Conservation (phyloP, 225 moss, liverwort and hornwort species). For the Climacium dendroides region DNA sequence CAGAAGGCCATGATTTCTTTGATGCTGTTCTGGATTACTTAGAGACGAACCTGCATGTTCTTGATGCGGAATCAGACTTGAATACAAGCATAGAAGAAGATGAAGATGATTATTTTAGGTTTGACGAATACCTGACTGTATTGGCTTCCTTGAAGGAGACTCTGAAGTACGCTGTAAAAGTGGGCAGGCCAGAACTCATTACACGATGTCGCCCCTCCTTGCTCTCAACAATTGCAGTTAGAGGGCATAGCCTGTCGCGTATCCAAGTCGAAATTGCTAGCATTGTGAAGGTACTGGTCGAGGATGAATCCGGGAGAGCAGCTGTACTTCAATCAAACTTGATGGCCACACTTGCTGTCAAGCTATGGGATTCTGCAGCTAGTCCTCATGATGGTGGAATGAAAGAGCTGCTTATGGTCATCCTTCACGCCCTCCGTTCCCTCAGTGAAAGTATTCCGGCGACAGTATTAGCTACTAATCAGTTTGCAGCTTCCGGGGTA, state of each 20-base stretch:
- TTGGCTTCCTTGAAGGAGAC: conserved; percentile 69
- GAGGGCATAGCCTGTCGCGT: conserved; percentile 33
- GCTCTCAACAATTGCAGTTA: conserved; percentile 45
- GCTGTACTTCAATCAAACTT: conserved; percentile 66
- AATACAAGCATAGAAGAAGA: conserved; percentile 17
- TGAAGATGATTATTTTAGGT: not conserved
- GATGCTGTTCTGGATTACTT: conserved; percentile 67
- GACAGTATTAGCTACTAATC: conserved; percentile 65
- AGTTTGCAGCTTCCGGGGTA: conserved; percentile 66
- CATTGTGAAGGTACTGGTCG: conserved; percentile 67
- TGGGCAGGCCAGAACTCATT: conserved; percentile 68
- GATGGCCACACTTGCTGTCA: conserved; percentile 58
- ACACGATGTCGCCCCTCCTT: conserved; percentile 31
- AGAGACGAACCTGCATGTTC: conserved; percentile 37
- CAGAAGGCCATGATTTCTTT: conserved; percentile 66
- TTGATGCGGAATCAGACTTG: conserved; percentile 32
- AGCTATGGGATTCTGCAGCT: conserved; percentile 72
- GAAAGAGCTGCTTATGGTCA: conserved; percentile 67
- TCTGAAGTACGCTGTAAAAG: conserved; percentile 68
- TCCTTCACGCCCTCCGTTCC: conserved; percentile 60
- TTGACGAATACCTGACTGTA: conserved; percentile 55
- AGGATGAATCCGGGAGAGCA: conserved; percentile 52
- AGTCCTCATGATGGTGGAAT: conserved; percentile 19
- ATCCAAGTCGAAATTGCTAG: conserved; percentile 57
- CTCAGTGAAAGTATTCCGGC: conserved; percentile 87